phyloP scores from a whole-genome alignment of 495 filamentous ascomycete genomes.

The Penicillium atrosanguineum region DNA sequence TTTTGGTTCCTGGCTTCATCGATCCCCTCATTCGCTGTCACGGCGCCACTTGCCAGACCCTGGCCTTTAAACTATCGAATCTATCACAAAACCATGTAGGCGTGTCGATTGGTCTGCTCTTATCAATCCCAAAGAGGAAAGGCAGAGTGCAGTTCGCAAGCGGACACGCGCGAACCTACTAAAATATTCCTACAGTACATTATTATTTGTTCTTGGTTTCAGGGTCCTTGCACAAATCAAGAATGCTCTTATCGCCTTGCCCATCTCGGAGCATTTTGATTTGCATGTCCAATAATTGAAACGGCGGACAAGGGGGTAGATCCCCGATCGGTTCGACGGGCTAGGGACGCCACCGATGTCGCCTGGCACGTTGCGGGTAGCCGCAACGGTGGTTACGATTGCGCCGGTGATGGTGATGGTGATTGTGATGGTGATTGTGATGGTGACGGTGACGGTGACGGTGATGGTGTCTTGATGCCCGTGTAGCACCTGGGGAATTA shows the following conservation, averaged over 20 bases:
- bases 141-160: conserved; percentile 13
- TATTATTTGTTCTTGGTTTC: conserved; percentile 6
- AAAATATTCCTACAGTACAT: too few species aligned
- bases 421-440: neutral
- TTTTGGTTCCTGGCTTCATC: neutral
- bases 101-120: conserved; percentile 17
- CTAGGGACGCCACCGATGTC: conserved; percentile 34
- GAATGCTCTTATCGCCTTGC: conserved; percentile 24
- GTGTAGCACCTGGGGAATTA: too few species aligned
- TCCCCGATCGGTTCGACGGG: conserved; percentile 11
- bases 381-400: neutral
- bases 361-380: conserved; percentile 11
- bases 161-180: conserved; percentile 3
- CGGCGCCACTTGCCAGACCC: conserved; percentile 12
- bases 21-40: conserved; percentile 5
- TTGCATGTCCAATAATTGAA: neutral
- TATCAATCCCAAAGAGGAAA: conserved; percentile 12
- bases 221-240: conserved; percentile 17
- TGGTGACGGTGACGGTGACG: too few species aligned
- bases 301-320: conserved; percentile 11
- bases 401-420: too few species aligned
- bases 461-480: too few species aligned
- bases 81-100: conserved; percentile 17
- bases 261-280: conserved; percentile 16
- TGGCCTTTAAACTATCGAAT: conserved; percentile 20